Base-by-base conservation (phyloP, 106 monocot genomes). In the Dioscorea dumetorum region DNA sequence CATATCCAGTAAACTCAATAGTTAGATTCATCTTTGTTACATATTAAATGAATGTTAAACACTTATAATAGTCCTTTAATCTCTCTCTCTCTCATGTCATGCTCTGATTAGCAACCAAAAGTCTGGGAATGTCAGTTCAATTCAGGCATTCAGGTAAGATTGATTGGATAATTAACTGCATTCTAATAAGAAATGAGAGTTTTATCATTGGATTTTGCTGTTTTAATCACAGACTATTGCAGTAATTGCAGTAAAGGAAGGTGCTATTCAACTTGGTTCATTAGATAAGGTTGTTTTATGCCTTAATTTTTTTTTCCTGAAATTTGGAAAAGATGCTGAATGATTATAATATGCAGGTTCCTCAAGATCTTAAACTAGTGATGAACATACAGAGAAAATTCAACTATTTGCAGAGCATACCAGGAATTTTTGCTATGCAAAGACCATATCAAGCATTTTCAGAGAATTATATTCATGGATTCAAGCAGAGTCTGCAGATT, bases 121-220 rank as follows among this genome's bases (percentile, higher is more conserved):
- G 33, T 34, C 12, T 63, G 63, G 63, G 16, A 63, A 63, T 18
- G 5, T 1, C 63, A 63, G 63, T 63, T 63, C 63, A 35, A 35
- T 63, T 63, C 63, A 17, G 63, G 63, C 16, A 63, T 63, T 34
- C 63, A 63, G 63, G 63, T 63, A 41, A 63, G 5, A 54, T 54
- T 8, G 54, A 54, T 54, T 19, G 19, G 18, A 13, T 54, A 16
- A 8, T 54, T 18, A 54, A 54, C 5, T 54, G 19, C 15, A 18
- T 19, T 54, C n/a, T 54, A 16, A 18, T 2, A 34, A 18, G 18
- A 18, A 63, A 0, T 16, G 33, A 17, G n/a, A 63, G 9, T n/a
- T 63, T 63, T 33, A n/a, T 35, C 4, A 48, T 5, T 7, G 4
- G 17, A 41, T 35, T 63, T 11, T 17, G 33, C 18, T 16, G 16